These are phyloP conservation scores for Triticum dicoccoides DNA, from an alignment of 176 grass and related monocot genomes.

Conservation along the genomic window DNA sequence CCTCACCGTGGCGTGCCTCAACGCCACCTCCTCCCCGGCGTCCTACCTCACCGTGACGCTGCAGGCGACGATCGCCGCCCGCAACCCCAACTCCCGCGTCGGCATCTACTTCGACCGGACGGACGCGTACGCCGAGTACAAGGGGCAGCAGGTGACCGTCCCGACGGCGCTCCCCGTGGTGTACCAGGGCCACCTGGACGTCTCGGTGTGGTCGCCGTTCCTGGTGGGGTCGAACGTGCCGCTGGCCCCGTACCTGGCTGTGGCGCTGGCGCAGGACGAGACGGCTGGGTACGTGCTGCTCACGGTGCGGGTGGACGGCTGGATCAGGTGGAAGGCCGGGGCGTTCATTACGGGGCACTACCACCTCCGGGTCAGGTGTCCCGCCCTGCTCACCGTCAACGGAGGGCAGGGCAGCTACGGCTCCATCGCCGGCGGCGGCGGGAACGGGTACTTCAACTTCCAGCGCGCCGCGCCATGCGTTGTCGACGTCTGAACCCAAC, in stretches of 20 bases:
- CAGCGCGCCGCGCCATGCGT: conserved; percentile 32
- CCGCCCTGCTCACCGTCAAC: conserved; percentile 60
- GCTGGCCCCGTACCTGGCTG: conserved; percentile 39
- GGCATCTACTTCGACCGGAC: conserved; percentile 79
- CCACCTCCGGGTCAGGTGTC: conserved; percentile 62
- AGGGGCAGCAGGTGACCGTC: conserved; percentile 51
- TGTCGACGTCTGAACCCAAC: conserved; percentile 54
- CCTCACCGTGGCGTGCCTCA: conserved; percentile 55
- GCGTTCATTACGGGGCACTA: conserved; percentile 49
- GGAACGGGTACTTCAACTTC: conserved; percentile 55
- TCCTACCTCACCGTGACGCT: conserved; percentile 51
- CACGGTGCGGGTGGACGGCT: conserved; percentile 49
- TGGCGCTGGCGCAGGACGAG: conserved; percentile 46
- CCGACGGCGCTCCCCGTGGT: conserved; percentile 49
- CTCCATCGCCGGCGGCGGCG: conserved; percentile 36
- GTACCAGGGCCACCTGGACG: conserved; percentile 65
- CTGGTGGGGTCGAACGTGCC: conserved; percentile 47
- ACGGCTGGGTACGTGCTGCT: conserved; percentile 63
- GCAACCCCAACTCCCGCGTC: conserved; percentile 63
- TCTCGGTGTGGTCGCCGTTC: conserved; percentile 65
- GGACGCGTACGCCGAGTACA: conserved; percentile 62
- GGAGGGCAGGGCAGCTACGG: conserved; percentile 26
- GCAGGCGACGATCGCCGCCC: conserved; percentile 48
- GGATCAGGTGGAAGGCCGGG: conserved; percentile 61
- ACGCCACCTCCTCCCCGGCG: conserved; percentile 29